These are phyloP conservation scores for Cladosporium phlei DNA, from an alignment of 2,329 filamentous ascomycete species.

Conservation along the genomic window DNA sequence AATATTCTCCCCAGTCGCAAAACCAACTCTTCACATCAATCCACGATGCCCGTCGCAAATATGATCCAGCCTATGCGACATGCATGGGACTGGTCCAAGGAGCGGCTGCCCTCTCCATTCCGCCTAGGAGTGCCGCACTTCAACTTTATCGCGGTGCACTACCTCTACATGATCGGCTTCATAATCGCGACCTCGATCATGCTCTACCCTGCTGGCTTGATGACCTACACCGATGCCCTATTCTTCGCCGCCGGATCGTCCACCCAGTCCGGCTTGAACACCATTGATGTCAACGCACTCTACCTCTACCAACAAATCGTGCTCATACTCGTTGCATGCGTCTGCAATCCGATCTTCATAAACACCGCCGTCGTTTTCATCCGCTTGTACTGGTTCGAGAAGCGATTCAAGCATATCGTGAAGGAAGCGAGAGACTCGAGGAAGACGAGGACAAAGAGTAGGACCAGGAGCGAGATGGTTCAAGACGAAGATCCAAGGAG, in stretches of 20 bases:
- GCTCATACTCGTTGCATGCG: constrained; percentile 65
- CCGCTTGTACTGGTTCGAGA: constrained; percentile 96
- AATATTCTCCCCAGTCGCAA: neutral
- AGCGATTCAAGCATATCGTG: constrained; percentile 81
- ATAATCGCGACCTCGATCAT: constrained; percentile 71
- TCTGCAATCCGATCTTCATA: constrained; percentile 79
- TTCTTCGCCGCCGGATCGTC: constrained; percentile 81
- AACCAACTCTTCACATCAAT: neutral
- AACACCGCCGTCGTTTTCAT: constrained; percentile 85
- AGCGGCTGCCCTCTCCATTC: constrained; percentile 16
- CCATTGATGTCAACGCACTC: constrained; percentile 51
- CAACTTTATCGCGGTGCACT: constrained; percentile 78
- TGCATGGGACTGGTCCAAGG: constrained; percentile 18
- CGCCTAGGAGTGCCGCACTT: constrained; percentile 54
- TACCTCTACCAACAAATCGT: constrained; percentile 53
- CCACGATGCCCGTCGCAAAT: constrained; percentile 1
- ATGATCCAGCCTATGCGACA: constrained; percentile 21
- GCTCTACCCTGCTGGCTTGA: constrained; percentile 60
- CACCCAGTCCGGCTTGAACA: constrained; percentile 91
- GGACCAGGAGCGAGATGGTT: constrained; percentile 18
- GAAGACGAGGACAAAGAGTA: constrained; percentile 56
- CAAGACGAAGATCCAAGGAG: constrained; percentile 44
- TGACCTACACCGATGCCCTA: constrained; percentile 80
- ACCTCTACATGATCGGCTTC: constrained; percentile 75
- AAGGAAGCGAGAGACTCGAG: constrained; percentile 65